phyloP scores from a whole-genome alignment of 2,329 filamentous ascomycete species.

The Sclerotinia trifoliorum region DNA sequence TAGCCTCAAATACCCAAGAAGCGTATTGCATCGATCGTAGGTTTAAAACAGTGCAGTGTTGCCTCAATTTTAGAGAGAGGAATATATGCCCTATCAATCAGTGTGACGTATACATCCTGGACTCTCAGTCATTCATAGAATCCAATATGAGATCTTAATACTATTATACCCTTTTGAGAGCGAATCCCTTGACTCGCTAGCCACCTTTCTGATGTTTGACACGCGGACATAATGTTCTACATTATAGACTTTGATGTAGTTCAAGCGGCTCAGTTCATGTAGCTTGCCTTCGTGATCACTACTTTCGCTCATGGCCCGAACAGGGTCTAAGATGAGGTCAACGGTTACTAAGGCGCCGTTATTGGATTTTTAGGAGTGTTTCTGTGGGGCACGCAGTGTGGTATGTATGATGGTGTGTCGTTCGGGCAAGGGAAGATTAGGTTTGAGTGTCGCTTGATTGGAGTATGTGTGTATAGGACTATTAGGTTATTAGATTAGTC shows the following conservation, averaged over 20 bases:
- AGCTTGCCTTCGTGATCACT: not conserved
- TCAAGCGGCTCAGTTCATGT: conserved; percentile 27
- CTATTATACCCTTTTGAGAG: not conserved
- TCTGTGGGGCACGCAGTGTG: accelerated
- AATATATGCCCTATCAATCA: not conserved
- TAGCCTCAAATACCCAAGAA: not conserved
- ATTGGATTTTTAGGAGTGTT: accelerated
- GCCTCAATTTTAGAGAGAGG: not conserved
- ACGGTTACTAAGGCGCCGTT: conserved; percentile 11
- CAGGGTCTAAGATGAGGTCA: conserved; percentile 27
- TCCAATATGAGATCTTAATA: not conserved
- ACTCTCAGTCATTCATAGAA: not conserved
- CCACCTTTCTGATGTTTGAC: conserved; percentile 27
- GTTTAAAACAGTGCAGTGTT: not conserved
- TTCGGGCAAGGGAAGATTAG: conserved; percentile 20
- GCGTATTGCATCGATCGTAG: not conserved
- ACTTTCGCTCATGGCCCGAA: conserved; percentile 28
- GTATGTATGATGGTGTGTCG: conserved; percentile 20
- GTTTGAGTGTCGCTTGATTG: conserved; percentile 31
- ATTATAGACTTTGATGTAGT: conserved; percentile 36
- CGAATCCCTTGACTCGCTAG: not conserved
- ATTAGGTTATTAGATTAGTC: not conserved
- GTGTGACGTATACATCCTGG: not conserved
- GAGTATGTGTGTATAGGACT: conserved; percentile 34
- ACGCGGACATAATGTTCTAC: conserved; percentile 32